Evolutionary conservation across 352 stramenopile genomes (phyloP), one percentile per base, ranked within the genome.

Genomic region (Phytopythium mirpurense): DNA sequence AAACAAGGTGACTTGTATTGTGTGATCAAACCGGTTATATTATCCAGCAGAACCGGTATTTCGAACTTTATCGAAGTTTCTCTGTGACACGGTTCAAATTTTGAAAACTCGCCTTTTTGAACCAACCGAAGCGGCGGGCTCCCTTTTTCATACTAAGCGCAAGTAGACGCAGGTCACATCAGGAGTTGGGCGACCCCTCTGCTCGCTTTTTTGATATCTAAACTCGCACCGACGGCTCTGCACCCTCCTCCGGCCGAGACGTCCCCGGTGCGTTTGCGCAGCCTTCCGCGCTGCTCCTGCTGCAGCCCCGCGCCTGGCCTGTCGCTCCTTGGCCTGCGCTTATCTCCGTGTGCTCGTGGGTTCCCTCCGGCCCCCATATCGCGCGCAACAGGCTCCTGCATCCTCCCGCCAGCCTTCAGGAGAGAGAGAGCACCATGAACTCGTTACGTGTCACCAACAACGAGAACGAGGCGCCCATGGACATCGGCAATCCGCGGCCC

Each of bases 381-480:
- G 41, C 14, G 24, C 15, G 5, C 21, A 18, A 18, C 41, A 47
- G 41, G 24, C 27, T 5, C 7, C 23, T 32, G 2, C n/a, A 12
- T 26, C n/a, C 3, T 15, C 37, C 37, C 9, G 2, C 32, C 6
- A 10, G 32, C 6, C 32, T 15, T 5, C 32, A 36, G 32, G 32
- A 16, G 7, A 16, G 32, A 52, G 49, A 26, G 47, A 76, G 67
- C 56, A 60, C 65, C 26, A 70, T 70, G 55, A 27, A 37, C 43
- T 42, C 56, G 35, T 59, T 51, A 32, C 64, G 54, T 46, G 57
- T 37, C 21, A 53, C 36, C 43, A 91, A 89, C 67, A 89, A 91
- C 50, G 80, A 91, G 63, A 91, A 91, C 55, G 78, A 88, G 34
- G 40, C 66, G 56, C 80, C 78, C 7, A 43, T 69, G 27, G 68